A percentile compares a stretch with the other conserved stretches of the same genome.
These are phyloP conservation scores for Lactifluus echinatus DNA, from an alignment of 768 basidiomycete genomes.

Conservation along the genomic window DNA sequence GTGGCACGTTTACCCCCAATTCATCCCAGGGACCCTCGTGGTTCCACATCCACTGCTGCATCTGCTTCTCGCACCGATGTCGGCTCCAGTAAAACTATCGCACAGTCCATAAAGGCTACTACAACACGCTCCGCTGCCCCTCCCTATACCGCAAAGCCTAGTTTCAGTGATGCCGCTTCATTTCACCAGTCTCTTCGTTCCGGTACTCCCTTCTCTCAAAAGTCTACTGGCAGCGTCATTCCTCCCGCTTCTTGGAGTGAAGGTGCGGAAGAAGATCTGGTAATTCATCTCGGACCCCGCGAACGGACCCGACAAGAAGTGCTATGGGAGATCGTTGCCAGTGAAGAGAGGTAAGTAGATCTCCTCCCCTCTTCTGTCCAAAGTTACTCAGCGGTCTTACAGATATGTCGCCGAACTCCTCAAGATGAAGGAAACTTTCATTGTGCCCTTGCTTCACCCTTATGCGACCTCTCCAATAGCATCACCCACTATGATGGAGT, in stretches of 20 bases:
- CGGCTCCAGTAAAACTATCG: conserved; percentile 33
- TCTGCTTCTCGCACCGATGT: conserved; percentile 57
- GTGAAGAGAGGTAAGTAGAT: conserved; percentile 75
- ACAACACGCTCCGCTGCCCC: conserved; percentile 55
- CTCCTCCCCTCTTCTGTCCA: conserved; percentile 15
- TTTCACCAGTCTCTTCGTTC: conserved; percentile 65
- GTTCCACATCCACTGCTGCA: conserved; percentile 54
- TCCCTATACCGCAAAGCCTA: conserved; percentile 46
- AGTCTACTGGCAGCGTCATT: conserved; percentile 62
- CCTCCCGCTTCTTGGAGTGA: conserved; percentile 87
- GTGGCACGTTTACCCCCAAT: conserved; percentile 70
- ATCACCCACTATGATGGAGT: conserved; percentile 52
- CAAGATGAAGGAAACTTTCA: conserved; percentile 91
- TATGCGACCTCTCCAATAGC: conserved; percentile 52
- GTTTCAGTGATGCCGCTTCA: conserved; percentile 39
- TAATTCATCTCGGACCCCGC: conserved; percentile 85
- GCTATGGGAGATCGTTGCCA: conserved; percentile 91
- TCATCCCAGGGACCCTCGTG: conserved; percentile 63
- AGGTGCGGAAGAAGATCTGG: conserved; percentile 88
- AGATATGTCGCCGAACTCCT: conserved; percentile 90
- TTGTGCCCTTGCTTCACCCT: conserved; percentile 83
- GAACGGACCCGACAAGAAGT: conserved; percentile 96
- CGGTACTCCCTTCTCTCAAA: conserved; percentile 72
- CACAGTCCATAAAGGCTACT: conserved; percentile 39
- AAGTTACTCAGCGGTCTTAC: conserved; percentile 8